Percentiles rank a stretch among this genome's conserved stretches.
Conservation (phyloP, 2,329 filamentous ascomycete genomes). For the Aspergillus sp. region DNA sequence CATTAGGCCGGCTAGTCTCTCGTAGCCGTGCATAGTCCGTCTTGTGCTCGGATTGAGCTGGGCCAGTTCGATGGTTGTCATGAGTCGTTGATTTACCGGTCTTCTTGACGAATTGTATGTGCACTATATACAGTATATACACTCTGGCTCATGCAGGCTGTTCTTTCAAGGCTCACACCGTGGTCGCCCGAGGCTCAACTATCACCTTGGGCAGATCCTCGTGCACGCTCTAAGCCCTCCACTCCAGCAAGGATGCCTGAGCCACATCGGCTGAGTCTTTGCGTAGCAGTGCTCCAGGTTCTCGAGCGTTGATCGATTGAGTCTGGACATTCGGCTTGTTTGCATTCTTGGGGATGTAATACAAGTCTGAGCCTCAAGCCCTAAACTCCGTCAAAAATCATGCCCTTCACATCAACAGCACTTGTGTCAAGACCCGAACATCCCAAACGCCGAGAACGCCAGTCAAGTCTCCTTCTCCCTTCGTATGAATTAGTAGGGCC, state of each 20-base stretch:
- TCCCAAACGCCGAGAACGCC: background rate
- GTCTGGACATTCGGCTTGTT: background rate
- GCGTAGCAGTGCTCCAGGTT: background rate
- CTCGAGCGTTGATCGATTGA: background rate
- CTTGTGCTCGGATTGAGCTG: background rate
- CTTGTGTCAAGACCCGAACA: background rate
- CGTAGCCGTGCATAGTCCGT: slow-evolving; percentile 11
- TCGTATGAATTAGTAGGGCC: background rate
- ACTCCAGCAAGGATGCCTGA: background rate
- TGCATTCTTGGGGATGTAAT: background rate
- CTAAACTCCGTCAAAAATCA: background rate
- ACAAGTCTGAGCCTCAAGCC: background rate
- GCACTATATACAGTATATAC: background rate
- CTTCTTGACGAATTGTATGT: background rate
- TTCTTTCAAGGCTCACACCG: background rate
- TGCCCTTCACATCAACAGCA: background rate
- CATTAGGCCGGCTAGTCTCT: slow-evolving; percentile 17
- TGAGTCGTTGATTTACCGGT: background rate
- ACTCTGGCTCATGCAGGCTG: background rate
- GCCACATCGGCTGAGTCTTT: background rate
- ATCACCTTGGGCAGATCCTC: background rate
- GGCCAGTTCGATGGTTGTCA: background rate
- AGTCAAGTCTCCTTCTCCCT: background rate
- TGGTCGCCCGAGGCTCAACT: background rate
- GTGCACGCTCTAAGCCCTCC: background rate